phyloP scores from a whole-genome alignment of 2,329 filamentous ascomycete species.

The Grosmannia serpens region DNA sequence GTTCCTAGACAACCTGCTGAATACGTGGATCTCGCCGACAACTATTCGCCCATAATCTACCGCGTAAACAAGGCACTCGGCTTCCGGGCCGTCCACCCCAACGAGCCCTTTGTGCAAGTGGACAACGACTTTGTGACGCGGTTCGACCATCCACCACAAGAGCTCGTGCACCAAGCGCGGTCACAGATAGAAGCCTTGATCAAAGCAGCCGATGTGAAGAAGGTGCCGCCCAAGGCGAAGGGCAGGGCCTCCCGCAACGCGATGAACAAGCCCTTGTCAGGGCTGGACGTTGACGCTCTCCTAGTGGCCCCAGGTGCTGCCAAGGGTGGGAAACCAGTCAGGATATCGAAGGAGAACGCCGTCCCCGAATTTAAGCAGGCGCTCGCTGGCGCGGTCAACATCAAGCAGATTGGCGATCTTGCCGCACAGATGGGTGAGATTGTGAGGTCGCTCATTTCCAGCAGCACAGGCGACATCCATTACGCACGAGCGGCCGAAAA shows the following conservation, averaged over 20 bases:
- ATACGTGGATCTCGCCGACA: slow-evolving; percentile 68
- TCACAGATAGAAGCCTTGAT: slow-evolving; percentile 53
- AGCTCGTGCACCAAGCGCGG: slow-evolving; percentile 48
- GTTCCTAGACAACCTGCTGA: slow-evolving; percentile 38
- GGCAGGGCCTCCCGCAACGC: slow-evolving; percentile 58
- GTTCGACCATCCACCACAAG: slow-evolving; percentile 60
- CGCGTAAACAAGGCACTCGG: slow-evolving; percentile 78
- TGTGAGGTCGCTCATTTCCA: slow-evolving; percentile 54
- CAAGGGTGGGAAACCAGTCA: slow-evolving; percentile 17
- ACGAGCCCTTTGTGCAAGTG: slow-evolving; percentile 48
- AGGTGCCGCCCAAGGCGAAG: slow-evolving; percentile 71
- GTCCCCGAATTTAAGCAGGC: slow-evolving; percentile 85
- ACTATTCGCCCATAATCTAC: slow-evolving; percentile 77
- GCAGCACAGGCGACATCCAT: slow-evolving; percentile 63
- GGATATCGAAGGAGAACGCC: slow-evolving; percentile 55
- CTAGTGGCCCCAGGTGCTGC: slow-evolving; percentile 30
- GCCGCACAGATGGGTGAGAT: slow-evolving; percentile 64
- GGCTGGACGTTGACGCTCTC: slow-evolving; percentile 74
- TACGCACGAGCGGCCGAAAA: slow-evolving; percentile 68
- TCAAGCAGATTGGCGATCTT: slow-evolving; percentile 53
- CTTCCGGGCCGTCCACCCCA: slow-evolving; percentile 65
- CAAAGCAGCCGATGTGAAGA: slow-evolving; percentile 67
- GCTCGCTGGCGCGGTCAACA: slow-evolving; percentile 47
- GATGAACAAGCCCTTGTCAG: slow-evolving; percentile 68
- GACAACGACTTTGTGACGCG: slow-evolving; percentile 51